phyloP scores from a whole-genome alignment of 2,329 filamentous ascomycete genomes.

The Sphaerulina populicola region DNA sequence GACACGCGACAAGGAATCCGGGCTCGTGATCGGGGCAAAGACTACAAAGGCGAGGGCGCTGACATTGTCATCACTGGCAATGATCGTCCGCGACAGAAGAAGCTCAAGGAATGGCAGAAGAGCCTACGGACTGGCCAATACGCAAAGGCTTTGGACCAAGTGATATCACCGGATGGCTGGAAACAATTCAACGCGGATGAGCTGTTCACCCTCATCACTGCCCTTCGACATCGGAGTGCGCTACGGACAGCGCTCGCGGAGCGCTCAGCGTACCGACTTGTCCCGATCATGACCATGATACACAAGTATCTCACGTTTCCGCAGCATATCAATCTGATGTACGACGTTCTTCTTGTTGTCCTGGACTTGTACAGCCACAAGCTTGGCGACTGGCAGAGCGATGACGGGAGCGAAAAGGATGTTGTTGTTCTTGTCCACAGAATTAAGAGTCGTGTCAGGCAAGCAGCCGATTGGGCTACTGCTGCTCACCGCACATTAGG shows the following conservation, averaged over 20 bases:
- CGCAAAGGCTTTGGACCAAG: slow-evolving; percentile 66
- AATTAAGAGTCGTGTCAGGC: slow-evolving; percentile 61
- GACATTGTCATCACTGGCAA: slow-evolving; percentile 82
- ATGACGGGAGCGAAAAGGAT: slow-evolving; percentile 26
- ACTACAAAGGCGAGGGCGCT: slow-evolving; percentile 73
- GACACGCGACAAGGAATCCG: slow-evolving; percentile 54
- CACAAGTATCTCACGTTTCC: slow-evolving; percentile 73
- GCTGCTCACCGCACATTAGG: slow-evolving; percentile 72
- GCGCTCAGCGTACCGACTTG: slow-evolving; percentile 70
- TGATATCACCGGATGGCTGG: slow-evolving; percentile 43
- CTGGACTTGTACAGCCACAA: slow-evolving; percentile 82
- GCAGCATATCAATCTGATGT: slow-evolving; percentile 68
- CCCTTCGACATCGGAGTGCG: slow-evolving; percentile 79
- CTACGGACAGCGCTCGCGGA: slow-evolving; percentile 70
- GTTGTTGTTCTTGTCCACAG: slow-evolving; percentile 54
- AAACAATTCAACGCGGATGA: slow-evolving; percentile 30
- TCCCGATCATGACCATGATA: slow-evolving; percentile 77
- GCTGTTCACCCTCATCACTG: slow-evolving; percentile 68
- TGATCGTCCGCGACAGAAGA: slow-evolving; percentile 54
- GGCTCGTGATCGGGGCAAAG: slow-evolving; percentile 55
- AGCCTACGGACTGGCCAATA: slow-evolving; percentile 73
- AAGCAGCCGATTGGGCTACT: slow-evolving; percentile 75
- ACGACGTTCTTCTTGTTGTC: slow-evolving; percentile 72
- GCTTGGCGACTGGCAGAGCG: slow-evolving; percentile 44
- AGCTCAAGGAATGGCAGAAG: slow-evolving; percentile 67